A percentile compares a stretch with the other conserved stretches of the same genome.
phyloP scores from a whole-genome alignment of 2,329 filamentous ascomycete species.

The Aureobasidium sp. region DNA sequence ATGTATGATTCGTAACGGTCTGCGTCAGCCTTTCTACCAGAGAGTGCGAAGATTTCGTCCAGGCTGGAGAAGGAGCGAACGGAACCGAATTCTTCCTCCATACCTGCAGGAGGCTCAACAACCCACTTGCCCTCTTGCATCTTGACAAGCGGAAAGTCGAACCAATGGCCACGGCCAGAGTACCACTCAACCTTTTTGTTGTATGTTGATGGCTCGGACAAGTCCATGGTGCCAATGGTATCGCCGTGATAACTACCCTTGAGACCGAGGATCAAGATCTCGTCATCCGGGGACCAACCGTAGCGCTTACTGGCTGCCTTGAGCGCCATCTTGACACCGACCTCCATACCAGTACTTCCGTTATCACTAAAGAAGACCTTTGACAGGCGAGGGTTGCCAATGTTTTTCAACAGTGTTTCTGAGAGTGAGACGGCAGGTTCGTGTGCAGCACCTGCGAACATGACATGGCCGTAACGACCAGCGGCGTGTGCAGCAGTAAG shows the following conservation, averaged over 20 bases:
- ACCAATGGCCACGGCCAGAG: conserved; percentile 68
- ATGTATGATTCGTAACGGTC: conserved; percentile 57
- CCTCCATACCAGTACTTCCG: conserved; percentile 75
- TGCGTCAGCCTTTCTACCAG: conserved; percentile 35
- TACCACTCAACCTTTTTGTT: conserved; percentile 89
- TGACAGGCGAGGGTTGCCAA: conserved; percentile 57
- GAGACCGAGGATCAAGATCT: conserved; percentile 63
- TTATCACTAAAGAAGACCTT: conserved; percentile 82
- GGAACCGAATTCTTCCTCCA: conserved; percentile 42
- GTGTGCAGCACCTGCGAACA: conserved; percentile 78
- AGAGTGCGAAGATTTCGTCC: conserved; percentile 56
- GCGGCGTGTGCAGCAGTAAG: conserved; percentile 74
- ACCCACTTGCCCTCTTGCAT: conserved; percentile 61
- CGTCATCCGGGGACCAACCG: conserved; percentile 52
- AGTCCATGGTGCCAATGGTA: conserved; percentile 84
- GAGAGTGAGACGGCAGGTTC: conserved; percentile 67
- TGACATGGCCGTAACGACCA: conserved; percentile 78
- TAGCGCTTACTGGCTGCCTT: conserved; percentile 62
- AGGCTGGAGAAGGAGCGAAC: conserved; percentile 43
- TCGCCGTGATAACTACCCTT: conserved; percentile 82
- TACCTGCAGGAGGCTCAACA: conserved; percentile 48
- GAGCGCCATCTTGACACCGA: conserved; percentile 78
- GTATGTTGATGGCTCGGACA: conserved; percentile 66
- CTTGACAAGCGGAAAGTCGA: conserved; percentile 67
- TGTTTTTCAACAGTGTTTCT: conserved; percentile 52